Evolutionary conservation across 768 basidiomycete genomes (phyloP), one percentile per base, ranked within the genome.

Genomic region (Auricularia cornea): DNA sequence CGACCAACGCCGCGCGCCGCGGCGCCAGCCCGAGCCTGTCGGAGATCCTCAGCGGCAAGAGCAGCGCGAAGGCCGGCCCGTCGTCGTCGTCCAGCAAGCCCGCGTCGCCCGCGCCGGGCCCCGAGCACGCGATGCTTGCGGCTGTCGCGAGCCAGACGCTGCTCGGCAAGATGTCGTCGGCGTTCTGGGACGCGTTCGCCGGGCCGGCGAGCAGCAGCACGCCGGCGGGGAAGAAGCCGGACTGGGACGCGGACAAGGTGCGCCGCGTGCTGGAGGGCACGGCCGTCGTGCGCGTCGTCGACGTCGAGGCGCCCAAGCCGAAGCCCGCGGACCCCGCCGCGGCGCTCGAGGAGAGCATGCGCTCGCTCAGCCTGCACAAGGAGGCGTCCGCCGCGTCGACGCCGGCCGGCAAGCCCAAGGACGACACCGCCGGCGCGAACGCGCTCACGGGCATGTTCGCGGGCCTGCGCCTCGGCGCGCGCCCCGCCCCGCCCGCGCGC

Each of bases 111-210:
- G n/a, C n/a, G n/a, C 72, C 74, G 14, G 72, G 70, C 0, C 65
- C 72, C 0, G 74, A 77, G 63, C 77, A 81, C 16, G 84, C 84
- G 6, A 77, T 86, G 69, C 77, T 86, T 20, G 92, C 91, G 12
- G 82, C 84, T n/a, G 78, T 92, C 66, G 92, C 90, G 10, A 84
- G 84, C 56, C 87, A 92, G 75, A 94, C 92, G 1, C 75, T 95
- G 32, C 67, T 90, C 60, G 76, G 78, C 69, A 86, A 85, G 70
- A 79, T 94, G 33, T 86, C 89, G 3, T 72, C 77, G 26, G 90
- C 92, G 52, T 94, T 94, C 76, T 90, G 92, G 89, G 91, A 92
- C 66, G 93, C 93, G 18, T 94, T 94, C 74, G 81, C 86, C n/a
- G 87, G 86, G 3, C 69, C 70, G 16, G 26, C 67, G 1, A 5